Evolutionary conservation across 495 filamentous ascomycete genomes (phyloP).

Genomic region (Clavariopsis aquatica): DNA sequence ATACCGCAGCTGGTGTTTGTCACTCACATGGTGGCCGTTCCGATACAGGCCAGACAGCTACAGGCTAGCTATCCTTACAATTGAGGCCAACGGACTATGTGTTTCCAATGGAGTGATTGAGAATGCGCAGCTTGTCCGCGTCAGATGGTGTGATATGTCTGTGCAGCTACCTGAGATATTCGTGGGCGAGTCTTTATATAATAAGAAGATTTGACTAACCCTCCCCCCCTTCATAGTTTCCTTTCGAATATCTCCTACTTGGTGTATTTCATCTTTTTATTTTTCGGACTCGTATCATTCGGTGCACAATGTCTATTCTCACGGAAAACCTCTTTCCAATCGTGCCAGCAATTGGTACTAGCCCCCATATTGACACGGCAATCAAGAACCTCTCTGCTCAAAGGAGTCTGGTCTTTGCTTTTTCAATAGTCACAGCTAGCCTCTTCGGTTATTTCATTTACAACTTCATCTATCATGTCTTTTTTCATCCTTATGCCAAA

Average conservation of each 20-base stretch:
- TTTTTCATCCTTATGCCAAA: constrained; percentile 25
- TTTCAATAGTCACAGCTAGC: background rate
- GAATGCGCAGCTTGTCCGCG: background rate
- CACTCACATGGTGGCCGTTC: background rate
- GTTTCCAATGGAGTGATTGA: background rate
- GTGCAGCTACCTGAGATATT: background rate
- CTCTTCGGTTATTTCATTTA: constrained; percentile 9
- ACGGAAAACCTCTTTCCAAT: background rate
- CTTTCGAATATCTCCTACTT: background rate
- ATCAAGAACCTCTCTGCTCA: background rate
- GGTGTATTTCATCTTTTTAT: background rate
- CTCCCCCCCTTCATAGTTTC: background rate
- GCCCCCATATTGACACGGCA: background rate
- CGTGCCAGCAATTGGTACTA: constrained; percentile 6
- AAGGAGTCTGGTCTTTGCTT: constrained; percentile 1
- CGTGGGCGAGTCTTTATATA: background rate
- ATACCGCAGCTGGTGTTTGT: background rate
- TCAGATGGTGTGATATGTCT: background rate
- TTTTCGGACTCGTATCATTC: constrained; percentile 5
- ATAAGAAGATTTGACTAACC: background rate
- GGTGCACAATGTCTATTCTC: constrained; percentile 7
- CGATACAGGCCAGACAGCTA: too few species aligned
- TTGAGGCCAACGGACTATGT: constrained; percentile 1
- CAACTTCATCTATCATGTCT: constrained; percentile 25
- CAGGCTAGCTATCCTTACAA: background rate